Evolutionary conservation across 495 filamentous ascomycete genomes (phyloP), one percentile per base, ranked within the genome.

Genomic region (Aspergillus cristatus): DNA sequence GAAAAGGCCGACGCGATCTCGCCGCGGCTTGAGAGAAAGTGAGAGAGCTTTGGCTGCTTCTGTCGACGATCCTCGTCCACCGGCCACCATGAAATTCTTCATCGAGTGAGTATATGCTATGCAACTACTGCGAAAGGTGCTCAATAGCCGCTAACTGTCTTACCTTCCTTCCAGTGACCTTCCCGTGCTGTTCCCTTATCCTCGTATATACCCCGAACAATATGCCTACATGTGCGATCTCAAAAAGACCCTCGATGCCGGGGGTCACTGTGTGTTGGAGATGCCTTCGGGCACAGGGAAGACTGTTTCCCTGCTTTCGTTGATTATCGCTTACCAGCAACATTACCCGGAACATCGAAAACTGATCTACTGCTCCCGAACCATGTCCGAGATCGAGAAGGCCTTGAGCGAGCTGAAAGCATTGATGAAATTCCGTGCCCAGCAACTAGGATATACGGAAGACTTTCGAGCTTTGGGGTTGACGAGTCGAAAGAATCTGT

Each of bases 201-300:
- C 91, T 39, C 75, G 86, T 43, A 94, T 97, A 54, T 97, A 97
- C 58, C 93, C 91, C 61, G 87, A 95, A 57, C 88, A 95, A 81
- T 94, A 94, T 93, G 87, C 80, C 46, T 98, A 98, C 65, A 99
- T 99, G 91, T 90, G 84, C 50, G 93, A 95, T 68, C 76, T 99
- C 60, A 99, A 99, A 60, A 82, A 76, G 58, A 96, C 90, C 18
- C 81, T 99, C 54, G 91, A 97, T 72, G 84, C 79, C 18, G 82
- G 82, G 40, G 93, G 93, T 42, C 86, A 97, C 66, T 93, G 88
- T 63, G 89, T 99, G n/a, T 67, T 99, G 53, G 91, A 99, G 65
- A 99, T 99, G 91, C 91, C 91, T 68, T 99, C 91, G 38, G 91
- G 91, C n/a, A 99, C 91, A 18, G 91, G 91, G 34, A 99, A 99